Conservation (phyloP, 2,329 filamentous ascomycete genomes). For the Trichoderma oligosporum region DNA sequence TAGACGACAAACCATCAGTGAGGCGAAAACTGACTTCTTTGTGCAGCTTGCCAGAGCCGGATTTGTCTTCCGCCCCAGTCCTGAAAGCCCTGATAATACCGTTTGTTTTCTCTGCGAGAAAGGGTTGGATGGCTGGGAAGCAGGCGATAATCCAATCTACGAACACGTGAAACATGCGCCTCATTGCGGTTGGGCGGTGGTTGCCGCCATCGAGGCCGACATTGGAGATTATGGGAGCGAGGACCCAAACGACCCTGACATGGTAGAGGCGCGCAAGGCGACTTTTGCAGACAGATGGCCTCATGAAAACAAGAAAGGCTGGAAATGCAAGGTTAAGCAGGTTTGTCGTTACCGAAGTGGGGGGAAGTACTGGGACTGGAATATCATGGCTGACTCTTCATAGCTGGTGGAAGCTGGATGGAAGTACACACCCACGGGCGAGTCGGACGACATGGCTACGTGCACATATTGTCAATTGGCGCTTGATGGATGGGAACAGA, state of each 20-base stretch:
- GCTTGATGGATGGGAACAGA: constrained; percentile 90
- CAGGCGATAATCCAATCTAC: constrained; percentile 72
- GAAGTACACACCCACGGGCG: constrained; percentile 82
- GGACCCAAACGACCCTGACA: constrained; percentile 67
- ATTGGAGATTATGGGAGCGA: constrained; percentile 61
- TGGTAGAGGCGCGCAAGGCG: constrained; percentile 72
- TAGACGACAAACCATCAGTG: not conserved
- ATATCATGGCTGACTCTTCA: constrained; percentile 16
- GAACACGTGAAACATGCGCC: constrained; percentile 84
- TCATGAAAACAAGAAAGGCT: constrained; percentile 80
- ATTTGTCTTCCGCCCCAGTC: constrained; percentile 80
- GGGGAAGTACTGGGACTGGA: not conserved
- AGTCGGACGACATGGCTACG: constrained; percentile 83
- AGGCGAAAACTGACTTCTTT: constrained; percentile 24
- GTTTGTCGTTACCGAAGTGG: constrained; percentile 41
- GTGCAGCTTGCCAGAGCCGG: constrained; percentile 80
- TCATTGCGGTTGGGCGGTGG: constrained; percentile 83
- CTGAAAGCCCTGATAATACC: constrained; percentile 78
- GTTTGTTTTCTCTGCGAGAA: constrained; percentile 84
- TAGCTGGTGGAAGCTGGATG: constrained; percentile 88
- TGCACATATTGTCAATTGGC: constrained; percentile 88
- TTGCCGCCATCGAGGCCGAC: constrained; percentile 58
- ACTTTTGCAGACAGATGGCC: constrained; percentile 89
- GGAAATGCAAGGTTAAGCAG: constrained; percentile 87
- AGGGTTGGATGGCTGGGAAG: constrained; percentile 87